Conservation (phyloP, 768 basidiomycete species). For the Suillus variegatus region DNA sequence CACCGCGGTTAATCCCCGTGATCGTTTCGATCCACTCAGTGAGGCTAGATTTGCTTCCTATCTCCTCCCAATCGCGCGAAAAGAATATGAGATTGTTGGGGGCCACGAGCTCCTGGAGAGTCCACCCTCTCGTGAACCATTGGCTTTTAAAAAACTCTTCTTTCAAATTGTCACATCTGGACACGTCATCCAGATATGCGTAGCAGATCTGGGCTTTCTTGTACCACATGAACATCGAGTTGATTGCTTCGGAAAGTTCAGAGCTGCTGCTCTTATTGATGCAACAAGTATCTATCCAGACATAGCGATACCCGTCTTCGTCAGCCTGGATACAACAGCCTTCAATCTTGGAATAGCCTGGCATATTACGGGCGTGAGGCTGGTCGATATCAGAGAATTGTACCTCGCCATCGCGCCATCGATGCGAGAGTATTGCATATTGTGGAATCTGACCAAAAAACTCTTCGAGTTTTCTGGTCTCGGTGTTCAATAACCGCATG, state of each 20-base stretch:
- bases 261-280: constrained; percentile 29
- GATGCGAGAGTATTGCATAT: neutral
- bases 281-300: constrained; percentile 37
- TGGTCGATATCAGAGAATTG: neutral
- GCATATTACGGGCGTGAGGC: neutral
- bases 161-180: neutral
- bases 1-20: constrained; percentile 19
- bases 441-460: constrained; percentile 1
- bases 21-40: constrained; percentile 13
- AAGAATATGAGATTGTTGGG: constrained; percentile 29
- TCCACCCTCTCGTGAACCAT: constrained; percentile 35
- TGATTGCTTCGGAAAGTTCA: constrained; percentile 32
- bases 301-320: constrained; percentile 17
- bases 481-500: constrained; percentile 16
- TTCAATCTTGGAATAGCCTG: constrained; percentile 18
- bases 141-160: constrained; percentile 20
- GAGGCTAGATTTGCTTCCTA: constrained; percentile 12
- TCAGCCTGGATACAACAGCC: constrained; percentile 21
- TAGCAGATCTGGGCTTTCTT: constrained; percentile 25
- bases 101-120: constrained; percentile 33
- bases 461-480: constrained; percentile 5
- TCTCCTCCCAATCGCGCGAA: constrained; percentile 23
- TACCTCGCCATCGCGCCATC: neutral
- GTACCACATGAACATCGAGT: constrained; percentile 38
- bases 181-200: constrained; percentile 28